These are phyloP conservation scores for Tricholomella constricta DNA, from an alignment of 768 basidiomycete species.

Conservation along the genomic window DNA sequence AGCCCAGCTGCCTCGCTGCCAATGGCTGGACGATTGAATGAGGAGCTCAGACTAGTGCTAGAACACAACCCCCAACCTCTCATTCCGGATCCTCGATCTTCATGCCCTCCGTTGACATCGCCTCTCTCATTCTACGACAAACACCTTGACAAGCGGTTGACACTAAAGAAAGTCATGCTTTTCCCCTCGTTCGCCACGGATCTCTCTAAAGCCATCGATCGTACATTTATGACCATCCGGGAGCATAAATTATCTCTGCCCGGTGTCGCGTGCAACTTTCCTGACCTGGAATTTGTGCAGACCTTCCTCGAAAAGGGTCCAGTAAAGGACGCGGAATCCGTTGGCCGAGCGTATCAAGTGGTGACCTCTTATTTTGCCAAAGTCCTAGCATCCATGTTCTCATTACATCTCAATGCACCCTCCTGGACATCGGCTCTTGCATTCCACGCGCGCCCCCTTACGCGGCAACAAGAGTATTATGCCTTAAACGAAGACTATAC, in stretches of 20 bases:
- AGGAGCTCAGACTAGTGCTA: not conserved
- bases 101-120: not conserved
- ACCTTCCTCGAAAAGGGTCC: not conserved
- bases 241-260: not conserved
- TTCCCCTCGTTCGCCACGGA: not conserved
- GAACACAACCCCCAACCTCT: not conserved
- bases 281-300: not conserved
- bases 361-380: not conserved
- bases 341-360: conserved; percentile 4
- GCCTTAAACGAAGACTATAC: conserved; percentile 4
- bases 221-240: not conserved
- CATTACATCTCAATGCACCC: conserved; percentile 7
- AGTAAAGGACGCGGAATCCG: conserved; percentile 2
- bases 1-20: no score
- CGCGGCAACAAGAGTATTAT: not conserved
- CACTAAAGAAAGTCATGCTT: conserved; percentile 1
- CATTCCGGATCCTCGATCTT: not conserved
- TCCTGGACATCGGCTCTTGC: conserved; percentile 9
- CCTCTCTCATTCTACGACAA: conserved; percentile 10
- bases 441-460: not conserved
- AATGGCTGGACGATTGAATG: no score
- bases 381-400: conserved; percentile 9
- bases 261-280: not conserved
- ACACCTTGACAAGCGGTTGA: conserved; percentile 9
- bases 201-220: conserved; percentile 1